phyloP scores from a whole-genome alignment of 75 land plant species.

The Sequoiadendron giganteum region DNA sequence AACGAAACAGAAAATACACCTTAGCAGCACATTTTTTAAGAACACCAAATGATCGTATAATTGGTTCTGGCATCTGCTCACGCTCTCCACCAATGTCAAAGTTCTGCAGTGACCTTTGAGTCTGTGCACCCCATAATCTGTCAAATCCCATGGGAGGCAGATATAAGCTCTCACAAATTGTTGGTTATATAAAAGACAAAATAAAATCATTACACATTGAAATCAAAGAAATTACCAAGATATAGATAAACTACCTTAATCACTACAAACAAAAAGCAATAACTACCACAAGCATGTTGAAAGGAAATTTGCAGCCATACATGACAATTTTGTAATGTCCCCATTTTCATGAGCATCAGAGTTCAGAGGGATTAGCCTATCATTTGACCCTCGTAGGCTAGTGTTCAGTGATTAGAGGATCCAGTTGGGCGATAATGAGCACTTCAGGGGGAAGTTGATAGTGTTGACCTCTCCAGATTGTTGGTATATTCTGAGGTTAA shows the following conservation, averaged over 20 bases:
- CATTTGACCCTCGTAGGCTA: too few relatives aligned
- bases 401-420: too few relatives aligned
- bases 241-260: background rate
- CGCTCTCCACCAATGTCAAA: conserved; percentile 92
- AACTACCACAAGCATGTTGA: background rate
- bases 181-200: background rate
- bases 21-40: conserved; percentile 96
- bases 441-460: too few relatives aligned
- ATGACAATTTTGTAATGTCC: too few relatives aligned
- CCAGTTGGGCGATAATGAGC: too few relatives aligned
- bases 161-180: background rate
- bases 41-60: conserved; percentile 83
- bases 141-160: background rate
- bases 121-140: conserved; percentile 98
- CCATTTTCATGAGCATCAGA: too few relatives aligned
- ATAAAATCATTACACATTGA: background rate
- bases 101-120: conserved; percentile 92
- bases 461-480: too few relatives aligned
- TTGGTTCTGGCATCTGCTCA: conserved; percentile 91
- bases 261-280: background rate
- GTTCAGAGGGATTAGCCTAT: too few relatives aligned
- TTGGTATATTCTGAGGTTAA: too few relatives aligned
- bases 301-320: too few relatives aligned
- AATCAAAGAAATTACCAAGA: background rate
- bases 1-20: conserved; percentile 32